Percentiles rank a stretch among this genome's conserved stretches.
Conservation (phyloP, 2,329 filamentous ascomycete species). For the Phialophora expanda region DNA sequence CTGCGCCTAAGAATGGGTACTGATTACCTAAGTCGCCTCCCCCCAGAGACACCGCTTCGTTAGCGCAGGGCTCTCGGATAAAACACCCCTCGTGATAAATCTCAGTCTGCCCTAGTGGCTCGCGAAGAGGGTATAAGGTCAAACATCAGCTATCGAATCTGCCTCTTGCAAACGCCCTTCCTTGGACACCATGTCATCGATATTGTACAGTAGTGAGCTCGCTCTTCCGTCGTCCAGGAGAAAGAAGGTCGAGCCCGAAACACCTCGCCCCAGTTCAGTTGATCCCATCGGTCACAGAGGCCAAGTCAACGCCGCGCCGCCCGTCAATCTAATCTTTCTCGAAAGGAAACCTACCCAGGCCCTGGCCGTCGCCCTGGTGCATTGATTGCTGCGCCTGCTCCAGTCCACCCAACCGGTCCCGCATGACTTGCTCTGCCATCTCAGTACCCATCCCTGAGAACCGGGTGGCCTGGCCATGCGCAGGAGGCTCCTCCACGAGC, state of each 20-base stretch:
- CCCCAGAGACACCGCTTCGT: slow-evolving; percentile 9
- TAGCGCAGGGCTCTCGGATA: slow-evolving; percentile 3
- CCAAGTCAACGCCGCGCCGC: background rate
- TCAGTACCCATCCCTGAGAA: slow-evolving; percentile 51
- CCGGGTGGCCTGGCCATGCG: slow-evolving; percentile 32
- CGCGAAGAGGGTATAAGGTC: slow-evolving; percentile 3
- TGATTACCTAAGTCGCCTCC: slow-evolving; percentile 9
- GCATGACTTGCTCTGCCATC: slow-evolving; percentile 68
- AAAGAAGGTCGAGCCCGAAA: background rate
- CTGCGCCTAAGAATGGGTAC: slow-evolving; percentile 17
- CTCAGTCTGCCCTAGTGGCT: background rate
- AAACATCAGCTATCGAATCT: background rate
- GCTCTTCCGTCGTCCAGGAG: background rate
- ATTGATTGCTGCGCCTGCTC: slow-evolving; percentile 44
- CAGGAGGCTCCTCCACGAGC: slow-evolving; percentile 48
- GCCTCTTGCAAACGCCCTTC: background rate
- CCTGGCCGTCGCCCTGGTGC: slow-evolving; percentile 29
- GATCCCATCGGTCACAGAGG: background rate
- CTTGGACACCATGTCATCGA: slow-evolving; percentile 1
- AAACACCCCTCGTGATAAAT: background rate
- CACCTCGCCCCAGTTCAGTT: background rate
- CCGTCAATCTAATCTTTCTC: slow-evolving; percentile 34
- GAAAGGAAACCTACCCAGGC: slow-evolving; percentile 39
- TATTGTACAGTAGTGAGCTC: slow-evolving; percentile 15
- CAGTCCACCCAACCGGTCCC: slow-evolving; percentile 62